phyloP scores from a whole-genome alignment of 2,329 filamentous ascomycete genomes.

The Sporothrix phasma region DNA sequence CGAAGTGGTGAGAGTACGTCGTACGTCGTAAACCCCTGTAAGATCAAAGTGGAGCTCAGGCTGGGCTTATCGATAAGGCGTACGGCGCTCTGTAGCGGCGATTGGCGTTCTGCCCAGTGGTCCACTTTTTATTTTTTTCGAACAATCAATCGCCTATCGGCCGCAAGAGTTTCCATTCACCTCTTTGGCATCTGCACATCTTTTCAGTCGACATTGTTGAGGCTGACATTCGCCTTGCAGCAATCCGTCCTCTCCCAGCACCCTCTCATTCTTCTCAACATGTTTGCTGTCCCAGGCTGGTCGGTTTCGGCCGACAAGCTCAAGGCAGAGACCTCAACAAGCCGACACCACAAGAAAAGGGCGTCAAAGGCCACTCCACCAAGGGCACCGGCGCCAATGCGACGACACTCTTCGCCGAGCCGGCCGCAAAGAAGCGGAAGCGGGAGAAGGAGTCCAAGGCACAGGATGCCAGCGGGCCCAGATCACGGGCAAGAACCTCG shows the following conservation, averaged over 20 bases:
- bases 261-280: constrained; percentile 26
- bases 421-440: constrained; percentile 47
- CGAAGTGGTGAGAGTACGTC: too few species aligned
- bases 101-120: neutral
- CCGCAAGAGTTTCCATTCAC: neutral
- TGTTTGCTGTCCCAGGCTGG: constrained; percentile 96
- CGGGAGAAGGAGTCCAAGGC: constrained; percentile 21
- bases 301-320: constrained; percentile 63
- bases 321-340: constrained; percentile 51
- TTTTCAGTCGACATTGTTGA: neutral
- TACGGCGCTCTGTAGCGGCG: neutral
- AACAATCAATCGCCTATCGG: neutral
- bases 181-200: neutral
- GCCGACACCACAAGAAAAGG: constrained; percentile 19
- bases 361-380: constrained; percentile 31
- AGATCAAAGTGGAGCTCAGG: too few species aligned
- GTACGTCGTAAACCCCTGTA: too few species aligned
- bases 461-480: neutral
- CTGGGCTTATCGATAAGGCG: constrained; percentile 6
- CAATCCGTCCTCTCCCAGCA: too few species aligned
- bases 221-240: neutral
- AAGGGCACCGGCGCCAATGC: constrained; percentile 16
- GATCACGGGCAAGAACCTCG: constrained; percentile 63
- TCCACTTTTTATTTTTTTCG: neutral
- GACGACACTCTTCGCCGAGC: neutral